Evolutionary conservation across 352 stramenopile genomes (phyloP), one percentile per base, ranked within the genome.

Genomic region (Phytophthora palmivora): DNA sequence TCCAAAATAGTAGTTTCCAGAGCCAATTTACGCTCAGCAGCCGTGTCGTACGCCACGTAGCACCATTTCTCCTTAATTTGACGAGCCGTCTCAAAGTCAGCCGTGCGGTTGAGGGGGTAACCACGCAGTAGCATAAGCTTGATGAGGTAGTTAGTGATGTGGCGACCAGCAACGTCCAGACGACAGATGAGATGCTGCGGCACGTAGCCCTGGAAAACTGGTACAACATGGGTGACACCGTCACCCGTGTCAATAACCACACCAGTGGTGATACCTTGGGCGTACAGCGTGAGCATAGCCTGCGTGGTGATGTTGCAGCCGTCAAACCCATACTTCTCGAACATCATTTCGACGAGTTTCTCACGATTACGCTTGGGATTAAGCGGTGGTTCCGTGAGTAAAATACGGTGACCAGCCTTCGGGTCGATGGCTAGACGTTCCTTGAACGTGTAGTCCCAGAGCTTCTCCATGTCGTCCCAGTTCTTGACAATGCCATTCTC

Each of bases 401-500:
- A 62, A 51, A 98, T 97, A 37, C 91, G 92, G 55, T 97, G 74
- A 21, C 87, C 78, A 28, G 24, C 24, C 28, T 67, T 60, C 8
- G 86, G 75, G 62, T 88, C 77, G 46, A 91, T 90, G 33, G 55
- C 74, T 54, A 98, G 67, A 2, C 93, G 94, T 56, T 98, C 91
- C 50, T 95, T 78, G 74, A 98, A 98, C 45, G 92, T 98, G 76
- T 98, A 98, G 73, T 98, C 95, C 96, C 96, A 99, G 26, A 99
- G 76, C 60, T 98, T 92, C 72, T 98, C 89, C 95, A 99, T 98
- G 65, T 98, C 95, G 49, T 98, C 91, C 96, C 96, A 99, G 80
- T 98, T 98, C 72, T 96, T 96, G 10, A 99, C 94, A 51, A 98
- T 98, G 33, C 96, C 96, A 68, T 98, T 98, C 70, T 98, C 93